Conservation (phyloP, 2,329 filamentous ascomycete genomes). For the Verticillium nonalfalfae region DNA sequence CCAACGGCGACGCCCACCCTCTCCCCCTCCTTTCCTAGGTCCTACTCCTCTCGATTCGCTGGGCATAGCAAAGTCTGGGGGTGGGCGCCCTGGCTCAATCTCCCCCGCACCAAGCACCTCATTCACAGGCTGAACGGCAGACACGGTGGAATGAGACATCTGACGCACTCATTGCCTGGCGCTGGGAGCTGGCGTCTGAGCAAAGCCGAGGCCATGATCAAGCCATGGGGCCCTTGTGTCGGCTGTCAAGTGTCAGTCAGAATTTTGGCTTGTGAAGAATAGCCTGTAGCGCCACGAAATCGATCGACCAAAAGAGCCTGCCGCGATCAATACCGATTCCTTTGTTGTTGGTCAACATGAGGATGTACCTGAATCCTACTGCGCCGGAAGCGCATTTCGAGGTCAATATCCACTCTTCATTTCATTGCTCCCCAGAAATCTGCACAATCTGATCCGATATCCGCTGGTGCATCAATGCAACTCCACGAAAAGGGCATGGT, state of each 20-base stretch:
- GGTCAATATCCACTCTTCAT: not conserved
- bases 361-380: not conserved
- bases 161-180: not conserved
- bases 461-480: not conserved
- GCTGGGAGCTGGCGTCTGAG: not conserved
- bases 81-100: not conserved
- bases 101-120: conserved; percentile 4
- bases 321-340: too few relatives aligned
- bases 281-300: too few relatives aligned
- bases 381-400: not conserved
- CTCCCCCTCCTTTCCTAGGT: conserved; percentile 26
- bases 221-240: not conserved
- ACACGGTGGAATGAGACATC: not conserved
- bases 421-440: not conserved
- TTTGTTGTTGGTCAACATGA: too few relatives aligned
- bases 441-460: not conserved
- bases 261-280: not conserved
- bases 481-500: not conserved
- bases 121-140: not conserved
- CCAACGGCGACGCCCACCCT: conserved; percentile 11
- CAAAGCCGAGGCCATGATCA: not conserved
- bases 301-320: too few relatives aligned
- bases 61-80: not conserved
- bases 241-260: not conserved
- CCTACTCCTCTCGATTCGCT: not conserved